Conservation (phyloP, 768 basidiomycete genomes). For the Suillus occidentalis region DNA sequence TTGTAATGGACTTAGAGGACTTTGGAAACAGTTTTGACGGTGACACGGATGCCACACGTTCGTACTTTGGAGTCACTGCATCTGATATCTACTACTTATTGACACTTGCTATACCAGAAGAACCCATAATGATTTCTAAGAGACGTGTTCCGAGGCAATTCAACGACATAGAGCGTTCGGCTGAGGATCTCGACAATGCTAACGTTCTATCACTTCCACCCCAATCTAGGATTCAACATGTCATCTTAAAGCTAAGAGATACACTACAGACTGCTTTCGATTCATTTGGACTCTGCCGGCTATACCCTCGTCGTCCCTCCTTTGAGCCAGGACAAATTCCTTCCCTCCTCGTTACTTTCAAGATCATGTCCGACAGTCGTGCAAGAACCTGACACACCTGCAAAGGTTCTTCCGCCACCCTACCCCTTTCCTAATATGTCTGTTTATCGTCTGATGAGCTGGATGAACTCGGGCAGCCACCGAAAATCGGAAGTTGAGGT, state of each 20-base stretch:
- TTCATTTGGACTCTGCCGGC: neutral
- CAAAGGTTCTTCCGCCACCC: too few relatives aligned
- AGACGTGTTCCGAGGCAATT: neutral
- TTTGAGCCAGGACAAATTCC: neutral
- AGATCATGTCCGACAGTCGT: neutral
- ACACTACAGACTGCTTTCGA: neutral
- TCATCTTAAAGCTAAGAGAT: neutral
- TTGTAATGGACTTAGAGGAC: too few relatives aligned
- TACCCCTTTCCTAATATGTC: neutral
- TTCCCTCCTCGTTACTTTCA: neutral
- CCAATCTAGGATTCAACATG: neutral
- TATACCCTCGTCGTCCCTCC: neutral
- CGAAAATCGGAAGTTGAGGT: constrained; percentile 1
- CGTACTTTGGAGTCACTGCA: too few relatives aligned
- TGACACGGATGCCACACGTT: too few relatives aligned
- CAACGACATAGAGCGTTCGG: neutral
- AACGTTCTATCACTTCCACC: neutral
- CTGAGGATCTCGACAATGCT: neutral
- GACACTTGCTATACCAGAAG: too few relatives aligned
- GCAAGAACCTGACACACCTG: too few relatives aligned
- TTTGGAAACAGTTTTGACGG: too few relatives aligned
- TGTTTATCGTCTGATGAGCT: neutral
- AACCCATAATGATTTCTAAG: neutral
- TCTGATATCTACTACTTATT: too few relatives aligned
- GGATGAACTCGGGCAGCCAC: constrained; percentile 1